Percentiles rank a stretch among this genome's conserved stretches.
phyloP scores from a whole-genome alignment of 2,329 filamentous ascomycete species.

The Coniochaeta ligniaria region DNA sequence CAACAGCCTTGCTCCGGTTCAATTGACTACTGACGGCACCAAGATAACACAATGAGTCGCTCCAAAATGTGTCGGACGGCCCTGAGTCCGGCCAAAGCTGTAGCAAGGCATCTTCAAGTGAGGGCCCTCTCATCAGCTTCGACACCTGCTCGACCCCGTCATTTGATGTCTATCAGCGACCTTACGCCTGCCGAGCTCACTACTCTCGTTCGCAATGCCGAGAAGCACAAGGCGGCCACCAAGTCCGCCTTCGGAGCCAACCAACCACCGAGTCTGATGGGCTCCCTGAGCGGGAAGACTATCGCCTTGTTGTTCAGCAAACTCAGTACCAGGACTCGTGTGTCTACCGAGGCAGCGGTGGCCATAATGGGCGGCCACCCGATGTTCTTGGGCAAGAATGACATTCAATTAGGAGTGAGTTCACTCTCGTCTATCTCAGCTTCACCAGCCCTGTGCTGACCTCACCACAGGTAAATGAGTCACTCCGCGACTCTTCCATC shows the following conservation, averaged over 20 bases:
- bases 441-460: neutral
- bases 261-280: slow-evolving; percentile 51
- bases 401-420: slow-evolving; percentile 85
- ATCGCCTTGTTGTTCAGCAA: slow-evolving; percentile 98
- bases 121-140: slow-evolving; percentile 33
- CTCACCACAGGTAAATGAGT: slow-evolving; percentile 69
- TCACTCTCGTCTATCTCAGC: neutral
- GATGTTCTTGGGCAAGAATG: slow-evolving; percentile 93
- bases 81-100: slow-evolving; percentile 15
- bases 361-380: slow-evolving; percentile 84
- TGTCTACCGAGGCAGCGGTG: slow-evolving; percentile 88
- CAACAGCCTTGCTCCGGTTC: neutral
- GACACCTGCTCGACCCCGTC: slow-evolving; percentile 50
- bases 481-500: slow-evolving; percentile 81
- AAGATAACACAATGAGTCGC: neutral
- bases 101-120: slow-evolving; percentile 25
- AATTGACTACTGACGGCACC: neutral
- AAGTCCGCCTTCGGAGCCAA: slow-evolving; percentile 47
- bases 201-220: slow-evolving; percentile 75
- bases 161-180: slow-evolving; percentile 88
- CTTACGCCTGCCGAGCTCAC: slow-evolving; percentile 73
- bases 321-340: slow-evolving; percentile 83
- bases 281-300: slow-evolving; percentile 65
- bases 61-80: slow-evolving; percentile 12
- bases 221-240: slow-evolving; percentile 66